Conservation (phyloP, 441 rosid genomes). For the Populus hybrid region DNA sequence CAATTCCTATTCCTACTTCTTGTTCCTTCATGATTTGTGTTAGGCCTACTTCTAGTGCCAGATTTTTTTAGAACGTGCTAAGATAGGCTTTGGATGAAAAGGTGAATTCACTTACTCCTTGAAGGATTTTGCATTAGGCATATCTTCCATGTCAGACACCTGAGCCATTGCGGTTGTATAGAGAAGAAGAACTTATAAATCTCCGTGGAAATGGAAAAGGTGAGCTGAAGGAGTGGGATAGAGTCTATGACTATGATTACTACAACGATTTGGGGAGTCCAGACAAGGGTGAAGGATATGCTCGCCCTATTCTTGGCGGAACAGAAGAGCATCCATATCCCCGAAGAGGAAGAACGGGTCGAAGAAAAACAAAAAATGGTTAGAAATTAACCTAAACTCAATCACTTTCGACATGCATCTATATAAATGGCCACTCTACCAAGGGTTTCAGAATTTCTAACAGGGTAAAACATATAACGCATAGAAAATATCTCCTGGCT, state of each 20-base stretch:
- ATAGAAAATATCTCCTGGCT: not conserved
- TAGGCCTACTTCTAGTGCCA: not conserved
- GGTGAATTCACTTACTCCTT: conserved; percentile 8
- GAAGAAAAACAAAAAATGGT: conserved; percentile 66
- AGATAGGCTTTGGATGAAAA: not conserved
- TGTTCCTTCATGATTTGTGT: not conserved
- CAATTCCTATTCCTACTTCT: not conserved
- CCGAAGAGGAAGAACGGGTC: conserved; percentile 78
- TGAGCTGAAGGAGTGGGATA: conserved; percentile 78
- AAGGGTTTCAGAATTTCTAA: not conserved
- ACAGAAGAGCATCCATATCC: conserved; percentile 68
- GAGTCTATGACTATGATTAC: too few relatives aligned
- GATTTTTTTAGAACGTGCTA: not conserved
- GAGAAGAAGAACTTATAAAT: conserved; percentile 63
- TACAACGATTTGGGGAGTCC: conserved; percentile 82
- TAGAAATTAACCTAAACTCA: conserved; percentile 14
- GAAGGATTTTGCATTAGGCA: conserved; percentile 39
- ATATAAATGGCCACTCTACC: not conserved
- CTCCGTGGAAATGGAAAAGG: conserved; percentile 61
- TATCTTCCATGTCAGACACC: conserved; percentile 86
- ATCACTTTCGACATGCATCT: not conserved
- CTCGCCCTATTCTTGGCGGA: conserved; percentile 76
- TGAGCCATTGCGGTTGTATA: conserved; percentile 45
- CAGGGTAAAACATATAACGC: not conserved
- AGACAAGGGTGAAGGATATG: conserved; percentile 51